Percentiles rank a stretch among this genome's conserved stretches.
phyloP scores from a whole-genome alignment of 345 rosid genomes.

The Citrus sp. region DNA sequence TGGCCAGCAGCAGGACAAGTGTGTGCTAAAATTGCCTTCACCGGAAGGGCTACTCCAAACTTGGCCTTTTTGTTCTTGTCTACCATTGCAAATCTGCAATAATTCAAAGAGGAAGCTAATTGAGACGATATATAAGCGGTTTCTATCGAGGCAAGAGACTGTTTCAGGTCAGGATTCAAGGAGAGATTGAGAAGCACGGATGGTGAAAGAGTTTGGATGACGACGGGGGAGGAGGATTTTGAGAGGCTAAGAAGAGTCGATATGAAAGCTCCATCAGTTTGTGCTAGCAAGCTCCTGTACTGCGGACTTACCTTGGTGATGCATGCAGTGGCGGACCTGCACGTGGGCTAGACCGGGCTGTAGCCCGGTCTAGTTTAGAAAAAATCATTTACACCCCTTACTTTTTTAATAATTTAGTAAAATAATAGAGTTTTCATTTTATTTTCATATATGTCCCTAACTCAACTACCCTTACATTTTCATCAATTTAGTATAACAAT shows the following conservation, averaged over 20 bases:
- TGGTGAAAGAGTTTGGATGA: conserved; percentile 31
- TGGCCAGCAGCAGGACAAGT: conserved; percentile 23
- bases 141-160: no score
- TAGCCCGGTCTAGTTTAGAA: no score
- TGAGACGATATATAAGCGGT: no score
- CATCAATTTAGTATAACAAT: no score
- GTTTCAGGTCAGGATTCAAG: conserved; percentile 46
- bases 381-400: no score
- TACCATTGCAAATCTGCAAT: conserved; percentile 59
- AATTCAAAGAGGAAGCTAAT: conserved; percentile 41
- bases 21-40: conserved; percentile 25
- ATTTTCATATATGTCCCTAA: no score
- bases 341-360: no score
- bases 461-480: no score
- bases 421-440: no score
- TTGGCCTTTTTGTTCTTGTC: conserved; percentile 63
- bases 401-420: no score
- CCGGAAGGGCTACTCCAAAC: conserved; percentile 50
- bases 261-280: conserved; percentile 33
- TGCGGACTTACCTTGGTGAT: conserved; percentile 48
- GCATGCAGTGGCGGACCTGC: no score
- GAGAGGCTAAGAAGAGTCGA: conserved; percentile 32
- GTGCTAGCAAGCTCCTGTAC: conserved; percentile 37
- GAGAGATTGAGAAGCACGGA: conserved; percentile 59
- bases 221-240: conserved; percentile 28